Evolutionary conservation across 1,139 yeast genomes (phyloP), one percentile per base, ranked within the genome.

Genomic region (Chernovozyma aurita): DNA sequence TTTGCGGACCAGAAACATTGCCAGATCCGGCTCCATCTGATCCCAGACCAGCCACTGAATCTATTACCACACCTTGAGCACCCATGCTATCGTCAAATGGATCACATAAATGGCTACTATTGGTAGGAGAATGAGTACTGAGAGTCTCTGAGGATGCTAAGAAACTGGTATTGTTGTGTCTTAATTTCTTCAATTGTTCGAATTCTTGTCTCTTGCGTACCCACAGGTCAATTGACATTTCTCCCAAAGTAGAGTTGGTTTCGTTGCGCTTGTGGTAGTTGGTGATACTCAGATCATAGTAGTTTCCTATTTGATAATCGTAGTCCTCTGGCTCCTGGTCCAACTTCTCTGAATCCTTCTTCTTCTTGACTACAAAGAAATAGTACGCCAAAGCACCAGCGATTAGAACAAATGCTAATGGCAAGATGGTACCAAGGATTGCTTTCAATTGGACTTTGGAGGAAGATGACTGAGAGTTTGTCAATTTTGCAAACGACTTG

Each of bases 151-250:
- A 54, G 15, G 65, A 61, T 9, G 61, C 63, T 27, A 57, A 52
- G 42, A 52, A 60, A 39, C 65, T 57, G 38, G 28, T 6, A 12
- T 33, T 26, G 27, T 42, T 42, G 46, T 49, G 35, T 14, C 12
- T 6, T 6, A 26, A 8, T 11, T 26, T 26, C 28, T 26, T 28
- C n/a, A 14, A 32, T 32, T 58, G 59, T 34, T 74, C 78, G 45
- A 62, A 74, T 39, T 70, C 69, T 41, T 69, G 70, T 44, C 80
- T 57, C 48, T 76, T 76, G 28, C 65, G 61, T 29, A 65, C 67
- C 80, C 80, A 76, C 9, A 78, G 73, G 40, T 66, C 69, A 18
- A 76, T 70, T 4, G 65, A 59, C 15, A 57, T 54, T 1, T 47
- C 61, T 33, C 57, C 64, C 26, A 61, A 43, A 0, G 67, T 61